Evolutionary conservation across 108 stramenopile genomes (phyloP), one percentile per base, ranked within the genome.

Genomic region (Cyclostephanos invisitatus): DNA sequence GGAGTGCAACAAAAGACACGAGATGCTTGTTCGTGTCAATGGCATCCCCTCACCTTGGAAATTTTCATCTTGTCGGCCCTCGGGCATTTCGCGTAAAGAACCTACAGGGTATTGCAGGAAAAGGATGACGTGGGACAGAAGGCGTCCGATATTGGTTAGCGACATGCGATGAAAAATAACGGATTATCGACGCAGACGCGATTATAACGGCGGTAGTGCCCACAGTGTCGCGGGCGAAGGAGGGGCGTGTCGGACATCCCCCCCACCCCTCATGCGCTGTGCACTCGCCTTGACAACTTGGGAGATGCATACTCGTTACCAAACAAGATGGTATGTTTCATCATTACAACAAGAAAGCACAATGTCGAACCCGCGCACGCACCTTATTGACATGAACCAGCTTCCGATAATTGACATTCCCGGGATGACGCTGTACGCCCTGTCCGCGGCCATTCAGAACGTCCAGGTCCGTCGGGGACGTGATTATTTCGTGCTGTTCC

Each of bases 401-500:
- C 35, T 49, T 50, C 24, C 73, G 56, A 51, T 58, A 74, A 3
- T 58, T 74, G 15, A 66, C 58, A 56, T 74, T 74, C 35, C 73
- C 73, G n/a, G 65, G 73, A 28, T 50, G 56, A n/a, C 73, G 64
- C 49, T 66, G 73, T 8, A 66, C 20, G 37, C 59, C 77, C 28
- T 67, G 58, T 15, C 78, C 78, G 14, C 61, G 55, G 49, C 78
- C 72, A 37, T 57, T 59, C 11, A 74, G 25, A 7, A 66, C 64
- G 22, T 74, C 73, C 21, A 3, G 17, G 5, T 36, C 37, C 20
- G 40, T 61, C 20, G 60, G 38, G 29, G 4, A n/a, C 27, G 35
- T 54, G 56, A 57, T 57, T 6, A 35, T 14, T 27, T 27, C 29
- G 1, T 27, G 12, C 55, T 54, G 24, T 17, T 7, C 55, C 40